These are phyloP conservation scores for Colletotrichum liriopes DNA, from an alignment of 2,329 filamentous ascomycete genomes.

Conservation along the genomic window DNA sequence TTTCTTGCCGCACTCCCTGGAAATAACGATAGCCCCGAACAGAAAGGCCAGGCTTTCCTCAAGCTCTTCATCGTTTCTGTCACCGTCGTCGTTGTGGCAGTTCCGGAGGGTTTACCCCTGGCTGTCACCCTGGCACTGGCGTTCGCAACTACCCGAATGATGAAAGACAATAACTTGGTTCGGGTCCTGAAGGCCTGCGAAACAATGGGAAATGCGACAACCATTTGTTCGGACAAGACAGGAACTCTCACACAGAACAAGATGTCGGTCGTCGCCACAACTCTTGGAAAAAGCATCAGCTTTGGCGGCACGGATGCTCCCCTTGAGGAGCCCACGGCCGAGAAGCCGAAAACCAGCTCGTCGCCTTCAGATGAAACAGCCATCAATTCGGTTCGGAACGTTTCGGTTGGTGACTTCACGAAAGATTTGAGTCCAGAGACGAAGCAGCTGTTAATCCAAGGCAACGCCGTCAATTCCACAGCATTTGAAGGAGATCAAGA, in stretches of 20 bases:
- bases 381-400: conserved; percentile 19
- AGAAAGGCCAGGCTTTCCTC: conserved; percentile 74
- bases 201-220: conserved; percentile 81
- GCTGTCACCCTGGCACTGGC: conserved; percentile 79
- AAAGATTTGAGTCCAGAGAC: conserved; percentile 41
- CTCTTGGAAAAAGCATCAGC: conserved; percentile 65
- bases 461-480: conserved; percentile 78
- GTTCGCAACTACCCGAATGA: conserved; percentile 77
- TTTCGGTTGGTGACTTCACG: conserved; percentile 22
- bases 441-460: conserved; percentile 67
- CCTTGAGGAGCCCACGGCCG: conserved; percentile 46
- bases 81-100: conserved; percentile 79
- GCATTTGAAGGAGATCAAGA: conserved; percentile 78
- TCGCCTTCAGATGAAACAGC: conserved; percentile 40
- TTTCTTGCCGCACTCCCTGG: conserved; percentile 75
- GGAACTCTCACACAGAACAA: conserved; percentile 72
- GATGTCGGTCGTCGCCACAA: conserved; percentile 80
- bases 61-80: conserved; percentile 75
- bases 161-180: conserved; percentile 81
- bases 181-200: conserved; percentile 78
- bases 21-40: conserved; percentile 62
- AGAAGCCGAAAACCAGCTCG: conserved; percentile 49
- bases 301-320: conserved; percentile 51
- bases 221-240: conserved; percentile 70
- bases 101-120: conserved; percentile 76